Conservation (phyloP, 805 yeast species). For the Saturnispora halmiae region DNA sequence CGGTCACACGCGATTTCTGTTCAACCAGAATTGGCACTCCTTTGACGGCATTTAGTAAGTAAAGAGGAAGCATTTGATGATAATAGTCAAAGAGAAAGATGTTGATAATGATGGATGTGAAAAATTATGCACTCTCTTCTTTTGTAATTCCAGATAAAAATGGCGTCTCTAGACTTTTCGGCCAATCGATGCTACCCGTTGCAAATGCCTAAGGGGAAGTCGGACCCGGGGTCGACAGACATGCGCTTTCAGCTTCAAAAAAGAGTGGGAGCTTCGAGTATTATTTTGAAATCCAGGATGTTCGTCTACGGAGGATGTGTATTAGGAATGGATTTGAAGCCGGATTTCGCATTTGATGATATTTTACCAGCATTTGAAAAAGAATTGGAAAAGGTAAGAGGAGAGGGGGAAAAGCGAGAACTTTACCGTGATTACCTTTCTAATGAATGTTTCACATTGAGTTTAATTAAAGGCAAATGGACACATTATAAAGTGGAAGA, state of each 20-base stretch:
- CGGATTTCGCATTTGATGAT: constrained; percentile 30
- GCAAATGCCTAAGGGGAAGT: constrained; percentile 42
- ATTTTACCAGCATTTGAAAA: constrained; percentile 32
- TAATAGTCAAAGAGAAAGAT: neutral
- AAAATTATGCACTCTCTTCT: neutral
- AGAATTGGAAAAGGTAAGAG: constrained; percentile 14
- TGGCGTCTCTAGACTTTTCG: constrained; percentile 60
- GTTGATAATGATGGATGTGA: too few species aligned
- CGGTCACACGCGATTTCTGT: constrained; percentile 82
- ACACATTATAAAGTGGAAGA: constrained; percentile 28
- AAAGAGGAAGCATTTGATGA: constrained; percentile 67
- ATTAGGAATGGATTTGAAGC: constrained; percentile 41
- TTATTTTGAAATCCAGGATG: constrained; percentile 48
- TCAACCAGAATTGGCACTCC: constrained; percentile 83
- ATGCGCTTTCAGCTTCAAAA: too few species aligned
- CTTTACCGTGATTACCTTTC: constrained; percentile 38
- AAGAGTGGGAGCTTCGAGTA: constrained; percentile 60
- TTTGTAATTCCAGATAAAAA: constrained; percentile 16
- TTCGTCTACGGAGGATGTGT: constrained; percentile 64
- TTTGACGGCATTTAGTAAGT: constrained; percentile 82
- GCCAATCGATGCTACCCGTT: constrained; percentile 51
- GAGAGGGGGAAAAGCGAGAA: neutral
- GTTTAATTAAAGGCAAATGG: constrained; percentile 55
- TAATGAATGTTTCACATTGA: constrained; percentile 53
- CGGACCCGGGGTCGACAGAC: too few species aligned